These are phyloP conservation scores for Coffea canephora DNA, from an alignment of 257 asterid genomes.

Conservation along the genomic window DNA sequence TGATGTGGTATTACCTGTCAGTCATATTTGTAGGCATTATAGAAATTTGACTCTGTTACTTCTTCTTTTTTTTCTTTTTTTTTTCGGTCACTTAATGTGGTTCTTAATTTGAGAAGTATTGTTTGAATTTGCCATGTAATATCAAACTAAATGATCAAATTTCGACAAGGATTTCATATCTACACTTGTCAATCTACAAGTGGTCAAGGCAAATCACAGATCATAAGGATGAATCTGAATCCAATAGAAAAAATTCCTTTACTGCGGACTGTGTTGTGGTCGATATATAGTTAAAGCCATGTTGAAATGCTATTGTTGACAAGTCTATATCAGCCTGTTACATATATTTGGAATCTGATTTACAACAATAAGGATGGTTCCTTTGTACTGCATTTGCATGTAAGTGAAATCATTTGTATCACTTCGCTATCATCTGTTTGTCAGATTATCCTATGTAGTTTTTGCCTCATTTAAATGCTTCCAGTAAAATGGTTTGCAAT, in stretches of 20 bases:
- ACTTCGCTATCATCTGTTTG: neutral
- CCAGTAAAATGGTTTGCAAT: neutral
- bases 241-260: neutral
- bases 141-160: neutral
- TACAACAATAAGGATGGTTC: neutral
- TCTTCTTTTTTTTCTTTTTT: no score
- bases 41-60: no score
- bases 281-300: neutral
- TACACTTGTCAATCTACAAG: neutral
- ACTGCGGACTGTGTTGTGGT: neutral
- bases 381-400: neutral
- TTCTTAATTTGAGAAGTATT: neutral
- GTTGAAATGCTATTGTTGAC: neutral
- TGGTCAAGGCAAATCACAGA: neutral
- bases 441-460: neutral
- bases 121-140: neutral
- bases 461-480: neutral
- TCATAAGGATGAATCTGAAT: neutral
- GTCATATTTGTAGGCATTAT: neutral
- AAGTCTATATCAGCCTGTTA: neutral
- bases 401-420: neutral
- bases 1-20: neutral
- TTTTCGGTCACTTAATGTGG: neutral
- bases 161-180: no score
- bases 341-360: neutral